A percentile compares a stretch with the other conserved stretches of the same genome.
These are phyloP conservation scores for Mesotaenium endlicherianum DNA, from an alignment of 139 green algal genomes.

Conservation along the genomic window DNA sequence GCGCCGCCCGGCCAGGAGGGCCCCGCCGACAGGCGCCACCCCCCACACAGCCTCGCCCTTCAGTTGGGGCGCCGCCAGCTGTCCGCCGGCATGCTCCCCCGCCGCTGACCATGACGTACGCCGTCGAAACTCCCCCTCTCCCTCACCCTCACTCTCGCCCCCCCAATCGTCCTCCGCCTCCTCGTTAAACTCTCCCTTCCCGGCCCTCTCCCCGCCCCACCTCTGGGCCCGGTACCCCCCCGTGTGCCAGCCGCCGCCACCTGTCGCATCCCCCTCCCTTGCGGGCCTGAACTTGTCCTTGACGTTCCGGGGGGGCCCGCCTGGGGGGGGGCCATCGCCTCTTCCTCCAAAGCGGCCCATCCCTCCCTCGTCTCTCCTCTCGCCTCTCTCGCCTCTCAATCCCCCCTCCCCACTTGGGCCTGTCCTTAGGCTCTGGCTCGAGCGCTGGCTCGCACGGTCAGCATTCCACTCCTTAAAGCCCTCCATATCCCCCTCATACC, in stretches of 20 bases:
- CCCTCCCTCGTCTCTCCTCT: not conserved
- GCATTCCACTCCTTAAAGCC: conserved; percentile 8
- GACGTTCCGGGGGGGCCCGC: too few relatives aligned
- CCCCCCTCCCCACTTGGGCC: not conserved
- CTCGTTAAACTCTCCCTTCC: not conserved
- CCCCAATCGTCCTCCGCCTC: not conserved
- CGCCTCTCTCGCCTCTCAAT: not conserved
- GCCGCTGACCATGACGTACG: too few relatives aligned
- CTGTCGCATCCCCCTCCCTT: too few relatives aligned
- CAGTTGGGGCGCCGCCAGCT: too few relatives aligned
- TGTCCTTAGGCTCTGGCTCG: too few relatives aligned
- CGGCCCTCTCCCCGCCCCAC: not conserved
- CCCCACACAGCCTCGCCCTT: conserved; percentile 37
- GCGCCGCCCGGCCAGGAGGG: conserved; percentile 14
- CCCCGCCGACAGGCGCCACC: conserved; percentile 22
- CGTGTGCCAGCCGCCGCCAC: not conserved
- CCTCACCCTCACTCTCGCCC: not conserved
- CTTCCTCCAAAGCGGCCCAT: not conserved
- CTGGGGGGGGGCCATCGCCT: not conserved
- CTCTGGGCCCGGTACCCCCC: not conserved
- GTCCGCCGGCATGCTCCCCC: too few relatives aligned
- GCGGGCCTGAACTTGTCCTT: too few relatives aligned
- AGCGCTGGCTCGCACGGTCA: too few relatives aligned
- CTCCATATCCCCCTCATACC: not conserved
- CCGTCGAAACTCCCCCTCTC: not conserved